Conservation (phyloP, 2,329 filamentous ascomycete genomes). For the Alternaria gansuensis region DNA sequence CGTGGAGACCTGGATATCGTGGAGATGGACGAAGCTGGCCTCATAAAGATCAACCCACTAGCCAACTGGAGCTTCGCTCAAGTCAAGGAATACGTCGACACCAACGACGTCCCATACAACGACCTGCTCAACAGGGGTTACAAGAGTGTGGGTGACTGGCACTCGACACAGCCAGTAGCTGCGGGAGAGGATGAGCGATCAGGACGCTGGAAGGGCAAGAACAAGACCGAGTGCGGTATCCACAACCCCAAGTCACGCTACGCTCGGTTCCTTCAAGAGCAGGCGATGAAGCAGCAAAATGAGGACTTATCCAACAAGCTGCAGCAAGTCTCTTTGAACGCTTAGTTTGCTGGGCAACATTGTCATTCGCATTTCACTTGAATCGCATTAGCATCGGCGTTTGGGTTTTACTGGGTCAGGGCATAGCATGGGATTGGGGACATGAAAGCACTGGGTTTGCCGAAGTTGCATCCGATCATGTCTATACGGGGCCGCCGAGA, state of each 20-base stretch:
- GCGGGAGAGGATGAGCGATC: slow-evolving; percentile 95
- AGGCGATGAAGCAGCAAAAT: slow-evolving; percentile 68
- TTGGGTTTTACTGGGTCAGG: slow-evolving; percentile 30
- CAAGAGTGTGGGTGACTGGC: slow-evolving; percentile 98
- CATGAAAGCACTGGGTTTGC: slow-evolving; percentile 16
- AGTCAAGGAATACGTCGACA: slow-evolving; percentile 85
- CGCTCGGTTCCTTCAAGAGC: slow-evolving; percentile 79
- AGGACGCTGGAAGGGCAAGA: slow-evolving; percentile 94
- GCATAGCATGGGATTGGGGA: slow-evolving; percentile 24
- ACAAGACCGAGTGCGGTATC: slow-evolving; percentile 97
- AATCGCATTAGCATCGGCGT: slow-evolving; percentile 50
- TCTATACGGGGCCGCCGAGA: slow-evolving; percentile 38
- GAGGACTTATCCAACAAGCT: slow-evolving; percentile 44
- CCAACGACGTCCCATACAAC: slow-evolving; percentile 93
- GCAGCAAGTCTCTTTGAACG: slow-evolving; percentile 42
- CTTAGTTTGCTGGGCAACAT: slow-evolving; percentile 21
- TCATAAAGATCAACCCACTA: slow-evolving; percentile 97
- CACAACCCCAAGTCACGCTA: slow-evolving; percentile 98
- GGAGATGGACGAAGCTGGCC: slow-evolving; percentile 87
- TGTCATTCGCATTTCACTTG: slow-evolving; percentile 2
- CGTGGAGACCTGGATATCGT: slow-evolving; percentile 89
- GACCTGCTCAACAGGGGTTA: slow-evolving; percentile 90
- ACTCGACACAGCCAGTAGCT: slow-evolving; percentile 88
- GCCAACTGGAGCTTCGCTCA: slow-evolving; percentile 93
- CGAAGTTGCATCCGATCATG: slow-evolving; percentile 17